Conservation (phyloP, 2,329 filamentous ascomycete genomes). For the Acephala macrosclerotiorum region DNA sequence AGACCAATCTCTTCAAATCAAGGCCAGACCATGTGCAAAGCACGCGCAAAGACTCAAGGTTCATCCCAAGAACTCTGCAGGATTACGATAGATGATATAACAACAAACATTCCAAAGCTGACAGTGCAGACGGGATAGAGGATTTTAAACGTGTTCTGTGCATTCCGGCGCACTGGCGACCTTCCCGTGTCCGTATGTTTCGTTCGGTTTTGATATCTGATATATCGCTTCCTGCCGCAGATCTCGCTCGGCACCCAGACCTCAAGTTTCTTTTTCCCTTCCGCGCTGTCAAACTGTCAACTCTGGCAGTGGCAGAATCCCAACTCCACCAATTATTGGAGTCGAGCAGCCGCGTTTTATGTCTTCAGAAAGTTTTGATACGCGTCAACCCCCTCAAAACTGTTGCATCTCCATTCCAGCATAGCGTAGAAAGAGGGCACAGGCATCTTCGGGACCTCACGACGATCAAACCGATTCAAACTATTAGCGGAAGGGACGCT, state of each 20-base stretch:
- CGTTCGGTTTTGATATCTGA: slow-evolving; percentile 1
- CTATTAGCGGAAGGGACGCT: slow-evolving; percentile 8
- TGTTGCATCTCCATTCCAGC: slow-evolving; percentile 2
- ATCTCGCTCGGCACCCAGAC: not conserved
- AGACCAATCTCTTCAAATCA: not conserved
- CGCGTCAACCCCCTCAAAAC: not conserved
- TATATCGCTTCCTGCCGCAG: not conserved
- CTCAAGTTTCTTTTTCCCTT: not conserved
- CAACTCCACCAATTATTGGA: too few relatives aligned
- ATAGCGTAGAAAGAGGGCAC: not conserved
- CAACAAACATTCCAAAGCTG: not conserved
- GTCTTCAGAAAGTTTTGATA: not conserved
- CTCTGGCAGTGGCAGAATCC: not conserved
- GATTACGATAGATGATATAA: not conserved
- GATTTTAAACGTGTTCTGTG: too few relatives aligned
- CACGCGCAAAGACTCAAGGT: not conserved
- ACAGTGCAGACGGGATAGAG: not conserved
- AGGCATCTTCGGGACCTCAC: not conserved
- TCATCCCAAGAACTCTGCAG: not conserved
- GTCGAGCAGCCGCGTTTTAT: slow-evolving; percentile 5
- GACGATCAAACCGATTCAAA: slow-evolving; percentile 24
- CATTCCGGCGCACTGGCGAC: too few relatives aligned
- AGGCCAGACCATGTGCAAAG: not conserved
- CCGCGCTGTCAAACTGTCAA: not conserved
- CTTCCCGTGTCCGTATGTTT: not conserved